Evolutionary conservation across 2,329 filamentous ascomycete species (phyloP), one percentile per base, ranked within the genome.

Genomic region (Sporothrix phasma): DNA sequence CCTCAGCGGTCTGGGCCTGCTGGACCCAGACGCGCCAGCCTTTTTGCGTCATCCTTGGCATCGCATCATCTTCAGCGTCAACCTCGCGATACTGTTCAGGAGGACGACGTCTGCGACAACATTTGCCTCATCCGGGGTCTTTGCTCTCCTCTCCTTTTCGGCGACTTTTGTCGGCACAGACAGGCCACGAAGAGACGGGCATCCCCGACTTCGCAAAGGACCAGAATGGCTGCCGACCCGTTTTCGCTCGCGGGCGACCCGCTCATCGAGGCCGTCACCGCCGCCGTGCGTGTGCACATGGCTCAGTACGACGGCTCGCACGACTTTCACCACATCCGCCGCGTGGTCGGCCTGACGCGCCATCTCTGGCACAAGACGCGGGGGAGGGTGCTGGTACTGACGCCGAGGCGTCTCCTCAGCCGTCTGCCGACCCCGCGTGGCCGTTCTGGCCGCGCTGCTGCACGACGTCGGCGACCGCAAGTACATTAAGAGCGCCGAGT

Each of bases 391-490:
- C 34, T 6, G 34, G 7, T n/a, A n/a, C n/a, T n/a, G n/a, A n/a
- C n/a, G n/a, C n/a, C 34, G 34, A 11, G 34, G 11, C 34, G 34
- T 37, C 34, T 10, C 15, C 34, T 37, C 34, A 37, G 11, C 34
- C 34, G 26, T 17, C 24, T 0, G 47, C 77, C 34, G 80, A 89
- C 72, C 76, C 3, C 76, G 79, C 11, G 74, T 86, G 29, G 79
- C 94, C 68, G 84, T 84, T 31, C 84, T 95, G 29, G 79, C 85
- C 1, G 89, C 89, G 1, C 80, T 92, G 4, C 81, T 93, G n/a
- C 92, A 96, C 76, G 92, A 96, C 70, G 87, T 96, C 19, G 90
- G 89, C 66, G 92, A 96, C 76, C 86, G 83, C 74, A 96, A 96
- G 76, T 96, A 96, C 74, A 74, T 86, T 17, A 71, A 78, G 1